These are phyloP conservation scores for Aspergillus diversus DNA, from an alignment of 495 filamentous ascomycete genomes.

Conservation along the genomic window DNA sequence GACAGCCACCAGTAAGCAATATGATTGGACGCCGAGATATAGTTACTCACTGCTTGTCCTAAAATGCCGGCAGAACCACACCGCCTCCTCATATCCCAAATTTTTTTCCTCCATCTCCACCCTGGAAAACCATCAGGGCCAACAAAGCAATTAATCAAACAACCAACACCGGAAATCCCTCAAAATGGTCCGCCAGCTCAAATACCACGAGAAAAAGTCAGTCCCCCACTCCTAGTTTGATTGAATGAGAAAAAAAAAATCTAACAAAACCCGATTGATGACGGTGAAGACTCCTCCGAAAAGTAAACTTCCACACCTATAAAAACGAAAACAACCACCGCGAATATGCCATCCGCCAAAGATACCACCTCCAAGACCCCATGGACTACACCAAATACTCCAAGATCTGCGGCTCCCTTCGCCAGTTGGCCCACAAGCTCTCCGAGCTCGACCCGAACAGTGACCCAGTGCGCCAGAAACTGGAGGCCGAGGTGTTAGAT, in stretches of 20 bases:
- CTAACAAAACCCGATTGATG: conserved; percentile 18
- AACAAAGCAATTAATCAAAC: background rate
- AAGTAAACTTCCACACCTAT: conserved; percentile 95
- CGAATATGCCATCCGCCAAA: conserved; percentile 73
- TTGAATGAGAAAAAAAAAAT: conserved; percentile 2
- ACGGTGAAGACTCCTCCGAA: conserved; percentile 67
- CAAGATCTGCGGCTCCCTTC: conserved; percentile 77
- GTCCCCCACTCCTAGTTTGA: conserved; percentile 14
- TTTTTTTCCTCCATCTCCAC: conserved; percentile 7
- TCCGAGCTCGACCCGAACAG: conserved; percentile 74
- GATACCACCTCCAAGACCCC: conserved; percentile 86
- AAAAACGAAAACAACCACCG: conserved; percentile 86
- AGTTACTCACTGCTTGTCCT: conserved; percentile 8
- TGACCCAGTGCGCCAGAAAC: conserved; percentile 74
- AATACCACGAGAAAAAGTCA: conserved; percentile 83
- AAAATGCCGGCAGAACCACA: conserved; percentile 14
- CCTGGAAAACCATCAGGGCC: conserved; percentile 1
- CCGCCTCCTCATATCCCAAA: conserved; percentile 20
- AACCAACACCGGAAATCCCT: background rate
- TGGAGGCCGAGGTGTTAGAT: conserved; percentile 80
- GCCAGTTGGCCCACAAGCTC: conserved; percentile 85
- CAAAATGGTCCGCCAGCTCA: conserved; percentile 87
- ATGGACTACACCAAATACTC: conserved; percentile 91
- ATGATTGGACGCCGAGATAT: background rate
- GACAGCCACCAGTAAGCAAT: background rate